A percentile compares a stretch with the other conserved stretches of the same genome.
These are phyloP conservation scores for Infundibulicybe gibba DNA, from an alignment of 768 basidiomycete species.

Conservation along the genomic window DNA sequence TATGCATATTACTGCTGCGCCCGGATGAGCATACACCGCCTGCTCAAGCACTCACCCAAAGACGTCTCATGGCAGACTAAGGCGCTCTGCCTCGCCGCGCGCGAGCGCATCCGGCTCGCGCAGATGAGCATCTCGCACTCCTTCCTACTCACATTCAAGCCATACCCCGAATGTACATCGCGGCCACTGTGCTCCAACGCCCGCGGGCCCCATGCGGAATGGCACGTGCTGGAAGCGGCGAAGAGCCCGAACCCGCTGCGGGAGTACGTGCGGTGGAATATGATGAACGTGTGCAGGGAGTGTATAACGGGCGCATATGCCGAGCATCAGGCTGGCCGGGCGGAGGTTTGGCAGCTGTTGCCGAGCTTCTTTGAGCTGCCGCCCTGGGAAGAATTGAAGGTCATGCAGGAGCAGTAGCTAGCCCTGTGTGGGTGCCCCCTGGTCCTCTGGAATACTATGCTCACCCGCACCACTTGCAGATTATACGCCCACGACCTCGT, in stretches of 20 bases:
- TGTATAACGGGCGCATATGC: slow-evolving; percentile 13
- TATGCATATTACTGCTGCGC: slow-evolving; percentile 50
- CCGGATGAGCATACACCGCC: slow-evolving; percentile 31
- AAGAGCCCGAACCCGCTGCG: slow-evolving; percentile 23
- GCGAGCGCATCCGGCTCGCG: slow-evolving; percentile 36
- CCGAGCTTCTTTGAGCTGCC: slow-evolving; percentile 15
- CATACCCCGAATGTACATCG: slow-evolving; percentile 23
- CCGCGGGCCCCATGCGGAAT: slow-evolving; percentile 37
- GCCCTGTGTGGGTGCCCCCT: no score
- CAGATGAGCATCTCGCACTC: slow-evolving; percentile 37
- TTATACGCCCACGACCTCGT: no score
- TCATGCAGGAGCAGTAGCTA: background rate
- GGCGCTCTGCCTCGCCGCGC: slow-evolving; percentile 33
- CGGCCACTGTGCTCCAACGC: slow-evolving; percentile 27
- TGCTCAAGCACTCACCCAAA: slow-evolving; percentile 28
- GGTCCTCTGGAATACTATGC: no score
- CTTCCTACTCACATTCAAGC: slow-evolving; percentile 37
- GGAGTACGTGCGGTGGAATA: slow-evolving; percentile 10
- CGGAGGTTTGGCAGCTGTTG: slow-evolving; percentile 18
- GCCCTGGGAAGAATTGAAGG: slow-evolving; percentile 11
- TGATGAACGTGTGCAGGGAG: slow-evolving; percentile 15
- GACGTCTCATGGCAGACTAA: slow-evolving; percentile 38
- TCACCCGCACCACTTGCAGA: no score
- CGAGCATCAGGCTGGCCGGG: slow-evolving; percentile 14
- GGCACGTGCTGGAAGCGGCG: slow-evolving; percentile 35